phyloP scores from a whole-genome alignment of 768 basidiomycete species.

The Boletus subcaerulescens region DNA sequence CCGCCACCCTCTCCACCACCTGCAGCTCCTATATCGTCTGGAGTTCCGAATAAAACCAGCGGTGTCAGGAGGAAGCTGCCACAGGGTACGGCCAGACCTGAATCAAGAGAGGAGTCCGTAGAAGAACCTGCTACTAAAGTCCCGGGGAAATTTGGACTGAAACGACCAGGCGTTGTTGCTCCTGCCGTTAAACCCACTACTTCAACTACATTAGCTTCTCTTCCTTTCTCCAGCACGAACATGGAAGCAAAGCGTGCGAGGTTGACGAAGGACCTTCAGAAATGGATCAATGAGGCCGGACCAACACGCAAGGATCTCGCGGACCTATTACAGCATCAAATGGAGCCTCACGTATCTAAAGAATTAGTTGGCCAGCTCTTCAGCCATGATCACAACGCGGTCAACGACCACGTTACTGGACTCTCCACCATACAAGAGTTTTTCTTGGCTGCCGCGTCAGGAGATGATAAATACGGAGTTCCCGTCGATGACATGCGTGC shows the following conservation, averaged over 20 bases:
- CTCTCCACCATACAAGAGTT: conserved; percentile 73
- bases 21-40: conserved; percentile 29
- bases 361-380: conserved; percentile 78
- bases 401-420: conserved; percentile 88
- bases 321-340: conserved; percentile 84
- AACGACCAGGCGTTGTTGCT: conserved; percentile 40
- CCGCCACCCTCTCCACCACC: conserved; percentile 49
- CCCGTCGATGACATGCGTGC: conserved; percentile 50
- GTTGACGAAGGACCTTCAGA: conserved; percentile 69
- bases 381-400: conserved; percentile 93
- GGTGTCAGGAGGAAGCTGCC: conserved; percentile 76
- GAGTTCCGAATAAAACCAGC: conserved; percentile 42
- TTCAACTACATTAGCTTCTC: conserved; percentile 31
- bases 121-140: conserved; percentile 37
- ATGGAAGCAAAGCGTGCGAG: conserved; percentile 56
- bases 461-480: conserved; percentile 51
- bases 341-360: conserved; percentile 80
- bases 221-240: conserved; percentile 34
- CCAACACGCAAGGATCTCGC: conserved; percentile 83
- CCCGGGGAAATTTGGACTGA: conserved; percentile 40
- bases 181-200: conserved; percentile 32
- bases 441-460: conserved; percentile 55
- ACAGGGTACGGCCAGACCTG: conserved; percentile 49
- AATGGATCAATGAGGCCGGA: conserved; percentile 86
- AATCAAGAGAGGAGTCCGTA: conserved; percentile 38